Base-by-base conservation (phyloP, 2,329 filamentous ascomycete species). In the Calonectria crousiana region DNA sequence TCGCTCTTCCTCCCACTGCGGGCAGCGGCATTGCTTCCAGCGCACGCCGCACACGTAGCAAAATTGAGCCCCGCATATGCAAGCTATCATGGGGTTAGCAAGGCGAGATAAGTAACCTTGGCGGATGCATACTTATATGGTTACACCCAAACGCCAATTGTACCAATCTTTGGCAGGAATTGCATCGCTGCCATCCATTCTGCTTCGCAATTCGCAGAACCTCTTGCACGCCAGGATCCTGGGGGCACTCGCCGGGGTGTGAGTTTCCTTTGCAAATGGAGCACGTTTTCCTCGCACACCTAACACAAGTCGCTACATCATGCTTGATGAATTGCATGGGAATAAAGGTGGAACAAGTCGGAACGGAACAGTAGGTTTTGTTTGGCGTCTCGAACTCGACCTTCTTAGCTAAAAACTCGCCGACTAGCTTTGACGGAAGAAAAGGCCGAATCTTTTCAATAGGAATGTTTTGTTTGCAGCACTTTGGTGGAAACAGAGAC, bases 401-500 rank as follows among this genome's bases (percentile, higher is more conserved):
- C 38, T 86, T 84, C 78, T 90, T 92, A 1, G 79, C 79, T 13
- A 82, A 77, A 74, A 88, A 90, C 11, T 80, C 49, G 0, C 78
- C 74, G 0, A 85, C 71, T 0, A 90, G 58, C 1, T 85, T 70
- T 0, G 75, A 6, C 0, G 83, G 77, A 0, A 92, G 82, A 60
- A 88, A 84, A 1, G 77, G 49, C 0, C 79, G 80, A 34, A 83
- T 84, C 0, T 74, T 65, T 0, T 81, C 79, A 0, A 89, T 64
- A 0, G 85, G 79, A 6, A 92, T 88, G 0, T 79, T 71, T 32
- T 86, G 76, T 0, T 77, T 72, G 77, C 90, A 92, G 81, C 90
- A 92, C 2, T 85, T 84, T 0, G 90, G 90, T 0, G 90, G 91
- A 71, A 91, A 92, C 0, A 90, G 77, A 0, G 86, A 83, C 70